A percentile compares a stretch with the other conserved stretches of the same genome.
Conservation (phyloP, 352 stramenopile genomes). For the Pythium coloratum region DNA sequence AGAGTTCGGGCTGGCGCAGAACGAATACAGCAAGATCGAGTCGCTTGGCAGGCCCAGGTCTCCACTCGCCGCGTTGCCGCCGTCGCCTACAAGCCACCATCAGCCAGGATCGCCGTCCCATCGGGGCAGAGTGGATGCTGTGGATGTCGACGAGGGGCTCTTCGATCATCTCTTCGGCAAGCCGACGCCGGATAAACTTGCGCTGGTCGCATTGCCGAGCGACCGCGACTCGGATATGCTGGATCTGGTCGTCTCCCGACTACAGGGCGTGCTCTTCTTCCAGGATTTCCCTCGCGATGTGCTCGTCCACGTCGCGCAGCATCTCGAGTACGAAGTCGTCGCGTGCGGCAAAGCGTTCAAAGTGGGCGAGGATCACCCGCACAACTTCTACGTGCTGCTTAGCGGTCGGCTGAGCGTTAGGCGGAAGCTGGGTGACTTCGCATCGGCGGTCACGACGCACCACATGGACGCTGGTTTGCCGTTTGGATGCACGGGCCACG, state of each 20-base stretch:
- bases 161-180: constrained; percentile 73
- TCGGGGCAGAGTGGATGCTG: constrained; percentile 1
- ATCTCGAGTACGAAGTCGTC: constrained; percentile 73
- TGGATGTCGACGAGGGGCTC: constrained; percentile 49
- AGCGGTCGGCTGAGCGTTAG: constrained; percentile 57
- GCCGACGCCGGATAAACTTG: constrained; percentile 59
- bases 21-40: constrained; percentile 29
- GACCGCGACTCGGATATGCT: constrained; percentile 49
- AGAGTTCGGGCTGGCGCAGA: constrained; percentile 31
- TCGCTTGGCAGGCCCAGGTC: background rate
- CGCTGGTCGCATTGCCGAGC: constrained; percentile 44
- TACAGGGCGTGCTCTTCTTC: constrained; percentile 66
- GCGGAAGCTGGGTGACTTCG: constrained; percentile 59
- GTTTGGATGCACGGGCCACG: constrained; percentile 61
- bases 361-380: constrained; percentile 53
- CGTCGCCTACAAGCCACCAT: background rate
- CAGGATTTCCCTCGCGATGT: constrained; percentile 56
- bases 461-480: constrained; percentile 55
- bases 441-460: constrained; percentile 62
- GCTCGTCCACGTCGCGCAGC: constrained; percentile 40
- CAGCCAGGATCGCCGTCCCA: constrained; percentile 6
- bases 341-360: constrained; percentile 58
- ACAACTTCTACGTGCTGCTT: constrained; percentile 71
- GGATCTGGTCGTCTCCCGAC: constrained; percentile 41
- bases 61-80: background rate